A percentile compares a stretch with the other conserved stretches of the same genome.
Evolutionary conservation across 805 yeast species (phyloP).

Genomic region (Priceomyces castillae): DNA sequence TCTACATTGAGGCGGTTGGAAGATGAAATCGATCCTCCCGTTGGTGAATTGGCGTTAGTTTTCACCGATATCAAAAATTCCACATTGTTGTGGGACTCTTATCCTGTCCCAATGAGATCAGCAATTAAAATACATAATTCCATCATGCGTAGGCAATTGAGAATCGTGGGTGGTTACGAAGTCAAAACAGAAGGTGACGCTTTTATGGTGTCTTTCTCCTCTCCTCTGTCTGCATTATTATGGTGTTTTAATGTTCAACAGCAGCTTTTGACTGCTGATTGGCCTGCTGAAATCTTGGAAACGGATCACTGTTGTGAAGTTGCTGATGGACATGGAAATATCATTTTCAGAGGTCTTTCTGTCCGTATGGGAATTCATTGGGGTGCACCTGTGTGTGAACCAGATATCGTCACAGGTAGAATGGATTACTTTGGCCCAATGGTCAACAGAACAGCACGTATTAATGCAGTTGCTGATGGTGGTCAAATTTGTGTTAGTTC

Average conservation of each 20-base stretch:
- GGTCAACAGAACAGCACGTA: slow-evolving; percentile 94
- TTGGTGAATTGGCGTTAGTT: slow-evolving; percentile 91
- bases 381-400: slow-evolving; percentile 96
- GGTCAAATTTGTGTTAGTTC: slow-evolving; percentile 91
- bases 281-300: slow-evolving; percentile 92
- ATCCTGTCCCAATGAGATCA: slow-evolving; percentile 91
- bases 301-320: slow-evolving; percentile 82
- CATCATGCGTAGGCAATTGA: slow-evolving; percentile 87
- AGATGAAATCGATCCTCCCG: slow-evolving; percentile 91
- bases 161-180: slow-evolving; percentile 95
- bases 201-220: slow-evolving; percentile 94
- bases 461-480: slow-evolving; percentile 93
- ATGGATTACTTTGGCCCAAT: slow-evolving; percentile 99
- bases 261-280: slow-evolving; percentile 75
- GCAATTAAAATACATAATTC: slow-evolving; percentile 94
- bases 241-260: slow-evolving; percentile 96
- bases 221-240: slow-evolving; percentile 81
- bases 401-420: slow-evolving; percentile 90
- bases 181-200: slow-evolving; percentile 99
- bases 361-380: slow-evolving; percentile 99
- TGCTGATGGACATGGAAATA: slow-evolving; percentile 55
- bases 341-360: slow-evolving; percentile 81
- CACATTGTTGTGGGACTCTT: slow-evolving; percentile 88
- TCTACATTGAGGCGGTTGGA: slow-evolving; percentile 78
- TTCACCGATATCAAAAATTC: slow-evolving; percentile 97